Evolutionary conservation across 208 protist genomes (phyloP).

Genomic region (Leishmania aethiopica): DNA sequence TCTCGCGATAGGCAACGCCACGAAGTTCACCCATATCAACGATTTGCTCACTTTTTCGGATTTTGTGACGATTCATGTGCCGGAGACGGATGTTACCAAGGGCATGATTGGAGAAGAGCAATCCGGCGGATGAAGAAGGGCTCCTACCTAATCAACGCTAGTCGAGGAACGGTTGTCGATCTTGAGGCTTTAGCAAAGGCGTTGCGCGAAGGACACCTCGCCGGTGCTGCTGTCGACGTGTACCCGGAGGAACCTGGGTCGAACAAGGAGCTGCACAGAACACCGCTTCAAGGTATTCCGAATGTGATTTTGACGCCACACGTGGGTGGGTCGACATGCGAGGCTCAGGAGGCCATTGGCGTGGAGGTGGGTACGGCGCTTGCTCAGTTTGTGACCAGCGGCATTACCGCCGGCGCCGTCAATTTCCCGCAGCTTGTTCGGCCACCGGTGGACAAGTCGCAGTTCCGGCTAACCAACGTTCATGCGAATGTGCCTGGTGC

Average conservation of each 20-base stretch:
- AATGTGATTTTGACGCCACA: constrained; percentile 96
- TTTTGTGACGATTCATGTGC: constrained; percentile 95
- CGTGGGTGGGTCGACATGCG: constrained; percentile 93
- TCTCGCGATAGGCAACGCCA: constrained; percentile 92
- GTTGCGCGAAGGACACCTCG: constrained; percentile 78
- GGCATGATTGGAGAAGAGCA: constrained; percentile 79
- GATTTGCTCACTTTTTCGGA: constrained; percentile 77
- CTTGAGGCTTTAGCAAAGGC: constrained; percentile 77
- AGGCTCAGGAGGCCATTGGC: constrained; percentile 93
- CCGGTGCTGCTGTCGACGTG: constrained; percentile 92
- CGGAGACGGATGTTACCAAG: constrained; percentile 74
- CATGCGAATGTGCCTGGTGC: constrained; percentile 94
- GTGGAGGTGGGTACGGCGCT: constrained; percentile 88
- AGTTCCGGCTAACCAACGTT: constrained; percentile 88
- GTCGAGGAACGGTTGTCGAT: constrained; percentile 85
- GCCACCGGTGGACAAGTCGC: constrained; percentile 34
- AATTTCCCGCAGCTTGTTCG: constrained; percentile 93
- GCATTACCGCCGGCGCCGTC: constrained; percentile 81
- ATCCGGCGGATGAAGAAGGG: constrained; percentile 78
- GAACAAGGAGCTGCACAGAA: constrained; percentile 49
- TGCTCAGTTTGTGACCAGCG: constrained; percentile 83
- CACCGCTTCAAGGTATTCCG: constrained; percentile 79
- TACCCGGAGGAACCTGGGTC: constrained; percentile 89
- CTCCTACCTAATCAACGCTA: constrained; percentile 86
- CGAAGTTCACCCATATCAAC: constrained; percentile 58